phyloP scores from a whole-genome alignment of 2,329 filamentous ascomycete species.

The Penicillium sp. region DNA sequence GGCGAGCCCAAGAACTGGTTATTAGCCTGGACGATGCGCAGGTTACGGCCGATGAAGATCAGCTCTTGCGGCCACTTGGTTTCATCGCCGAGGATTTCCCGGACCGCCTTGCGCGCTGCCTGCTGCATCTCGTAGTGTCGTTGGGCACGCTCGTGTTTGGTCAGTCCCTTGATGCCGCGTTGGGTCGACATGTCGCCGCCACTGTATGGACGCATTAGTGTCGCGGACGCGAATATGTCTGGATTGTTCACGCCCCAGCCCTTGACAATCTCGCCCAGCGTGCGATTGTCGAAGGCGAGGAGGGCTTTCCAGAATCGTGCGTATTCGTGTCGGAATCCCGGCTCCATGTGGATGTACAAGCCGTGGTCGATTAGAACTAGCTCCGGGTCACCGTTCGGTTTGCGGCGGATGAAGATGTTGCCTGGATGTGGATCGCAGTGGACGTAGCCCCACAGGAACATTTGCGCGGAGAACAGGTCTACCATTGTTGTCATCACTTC shows the following conservation, averaged over 20 bases:
- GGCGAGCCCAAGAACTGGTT: constrained; percentile 87
- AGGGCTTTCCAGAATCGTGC: constrained; percentile 88
- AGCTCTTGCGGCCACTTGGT: constrained; percentile 86
- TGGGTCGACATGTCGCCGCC: constrained; percentile 70
- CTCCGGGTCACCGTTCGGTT: constrained; percentile 77
- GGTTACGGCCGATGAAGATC: constrained; percentile 85
- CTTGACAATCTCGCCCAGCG: constrained; percentile 66
- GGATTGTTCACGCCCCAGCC: constrained; percentile 85
- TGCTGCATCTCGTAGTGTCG: constrained; percentile 76
- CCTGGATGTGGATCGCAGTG: constrained; percentile 97
- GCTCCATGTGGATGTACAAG: constrained; percentile 86
- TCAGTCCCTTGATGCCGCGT: constrained; percentile 51
- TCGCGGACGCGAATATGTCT: constrained; percentile 88
- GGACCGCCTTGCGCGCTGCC: constrained; percentile 67
- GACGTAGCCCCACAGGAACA: constrained; percentile 93
- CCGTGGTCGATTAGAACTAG: constrained; percentile 96
- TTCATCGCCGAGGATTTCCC: constrained; percentile 77
- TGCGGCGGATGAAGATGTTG: constrained; percentile 90
- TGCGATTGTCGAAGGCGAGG: constrained; percentile 86
- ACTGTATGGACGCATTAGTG: constrained; percentile 83
- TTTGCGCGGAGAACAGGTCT: constrained; percentile 93
- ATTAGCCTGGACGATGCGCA: constrained; percentile 89
- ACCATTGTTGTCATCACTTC: constrained; percentile 96
- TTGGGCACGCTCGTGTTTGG: constrained; percentile 54
- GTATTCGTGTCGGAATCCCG: constrained; percentile 80